These are phyloP conservation scores for Globisporangium yorkense DNA, from an alignment of 352 stramenopile species.

Conservation along the genomic window DNA sequence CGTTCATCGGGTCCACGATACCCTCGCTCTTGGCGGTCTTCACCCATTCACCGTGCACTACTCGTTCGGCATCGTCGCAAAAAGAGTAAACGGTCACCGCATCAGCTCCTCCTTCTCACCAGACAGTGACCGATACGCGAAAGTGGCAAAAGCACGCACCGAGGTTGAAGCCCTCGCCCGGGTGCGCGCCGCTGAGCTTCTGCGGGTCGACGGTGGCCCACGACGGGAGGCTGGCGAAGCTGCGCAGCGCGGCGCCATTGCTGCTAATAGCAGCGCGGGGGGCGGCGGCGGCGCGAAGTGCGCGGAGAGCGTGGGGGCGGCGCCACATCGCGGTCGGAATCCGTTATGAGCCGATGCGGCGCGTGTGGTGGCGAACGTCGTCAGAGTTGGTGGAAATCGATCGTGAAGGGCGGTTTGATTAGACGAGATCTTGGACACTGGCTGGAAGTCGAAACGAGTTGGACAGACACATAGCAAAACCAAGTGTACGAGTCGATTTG, in stretches of 20 bases:
- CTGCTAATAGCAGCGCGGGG: constrained; percentile 7
- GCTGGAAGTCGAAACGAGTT: too few relatives aligned
- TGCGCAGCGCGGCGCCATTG: constrained; percentile 22
- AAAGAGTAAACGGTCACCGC: not conserved
- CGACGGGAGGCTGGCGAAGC: constrained; percentile 63
- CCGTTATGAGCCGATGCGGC: too few relatives aligned
- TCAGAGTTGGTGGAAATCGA: too few relatives aligned
- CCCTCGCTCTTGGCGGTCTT: constrained; percentile 57
- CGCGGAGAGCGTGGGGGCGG: constrained; percentile 20
- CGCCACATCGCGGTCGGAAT: constrained; percentile 20
- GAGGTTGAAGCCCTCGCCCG: constrained; percentile 88
- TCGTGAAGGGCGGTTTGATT: too few relatives aligned
- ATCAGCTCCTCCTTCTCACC: not conserved
- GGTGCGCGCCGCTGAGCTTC: constrained; percentile 66
- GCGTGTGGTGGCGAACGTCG: too few relatives aligned
- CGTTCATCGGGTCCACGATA: constrained; percentile 94
- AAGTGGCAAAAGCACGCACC: constrained; percentile 19
- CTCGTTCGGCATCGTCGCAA: too few relatives aligned
- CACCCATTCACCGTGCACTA: constrained; percentile 89
- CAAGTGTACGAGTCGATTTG: too few relatives aligned
- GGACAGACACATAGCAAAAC: too few relatives aligned
- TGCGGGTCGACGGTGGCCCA: constrained; percentile 92
- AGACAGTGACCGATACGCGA: not conserved
- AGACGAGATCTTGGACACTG: too few relatives aligned
- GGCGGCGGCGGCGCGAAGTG: constrained; percentile 6